Conservation (phyloP, 257 asterid genomes). For the Vinca minor region DNA sequence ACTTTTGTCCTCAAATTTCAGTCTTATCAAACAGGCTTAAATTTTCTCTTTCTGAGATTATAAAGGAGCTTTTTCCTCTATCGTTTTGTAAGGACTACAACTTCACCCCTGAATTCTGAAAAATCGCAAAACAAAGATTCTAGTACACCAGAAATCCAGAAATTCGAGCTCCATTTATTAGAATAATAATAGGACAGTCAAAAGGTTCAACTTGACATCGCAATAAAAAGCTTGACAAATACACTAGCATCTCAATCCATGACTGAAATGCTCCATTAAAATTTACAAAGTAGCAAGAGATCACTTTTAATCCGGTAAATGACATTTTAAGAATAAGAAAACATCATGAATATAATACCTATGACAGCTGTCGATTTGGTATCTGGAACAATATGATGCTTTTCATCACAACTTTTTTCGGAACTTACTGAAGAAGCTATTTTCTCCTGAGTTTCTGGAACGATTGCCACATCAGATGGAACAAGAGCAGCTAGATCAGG, state of each 20-base stretch:
- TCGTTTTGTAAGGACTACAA: background rate
- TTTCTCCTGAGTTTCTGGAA: conserved; percentile 32
- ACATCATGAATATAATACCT: conserved; percentile 25
- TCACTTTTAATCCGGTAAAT: background rate
- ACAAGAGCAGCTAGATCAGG: conserved; percentile 84
- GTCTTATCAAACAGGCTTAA: too few relatives aligned
- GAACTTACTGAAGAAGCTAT: conserved; percentile 29
- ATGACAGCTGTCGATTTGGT: conserved; percentile 27
- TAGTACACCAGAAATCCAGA: background rate
- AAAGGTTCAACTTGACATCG: background rate
- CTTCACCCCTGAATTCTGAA: background rate
- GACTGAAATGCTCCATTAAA: background rate
- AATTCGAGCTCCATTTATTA: background rate
- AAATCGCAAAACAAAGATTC: background rate
- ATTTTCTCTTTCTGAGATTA: too few relatives aligned
- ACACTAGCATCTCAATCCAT: background rate
- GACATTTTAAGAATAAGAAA: background rate
- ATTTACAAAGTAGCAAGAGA: background rate
- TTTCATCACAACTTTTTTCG: conserved; percentile 26
- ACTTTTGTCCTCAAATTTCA: too few relatives aligned
- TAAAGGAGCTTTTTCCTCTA: background rate
- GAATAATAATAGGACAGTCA: background rate
- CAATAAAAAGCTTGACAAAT: background rate
- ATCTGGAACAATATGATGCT: conserved; percentile 9
- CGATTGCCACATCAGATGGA: conserved; percentile 55